phyloP scores from a whole-genome alignment of 345 rosid species.

The Clarkia xantiana region DNA sequence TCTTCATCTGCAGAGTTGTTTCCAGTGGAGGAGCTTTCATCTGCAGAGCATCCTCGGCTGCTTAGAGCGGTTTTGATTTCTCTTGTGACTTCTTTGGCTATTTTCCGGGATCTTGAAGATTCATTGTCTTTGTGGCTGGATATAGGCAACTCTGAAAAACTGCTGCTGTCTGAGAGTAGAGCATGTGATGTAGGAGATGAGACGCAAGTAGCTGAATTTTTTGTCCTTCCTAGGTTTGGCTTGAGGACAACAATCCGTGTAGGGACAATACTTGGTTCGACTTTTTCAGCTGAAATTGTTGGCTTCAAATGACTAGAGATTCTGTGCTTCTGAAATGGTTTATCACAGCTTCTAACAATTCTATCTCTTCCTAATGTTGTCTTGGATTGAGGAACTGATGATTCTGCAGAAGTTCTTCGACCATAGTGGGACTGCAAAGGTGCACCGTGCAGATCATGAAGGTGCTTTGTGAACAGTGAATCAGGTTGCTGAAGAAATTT shows the following conservation, averaged over 20 bases:
- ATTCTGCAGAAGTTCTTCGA: conserved; percentile 22
- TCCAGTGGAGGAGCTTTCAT: conserved; percentile 54
- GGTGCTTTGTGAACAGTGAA: conserved; percentile 69
- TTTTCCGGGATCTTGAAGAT: conserved; percentile 52
- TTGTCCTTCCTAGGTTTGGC: conserved; percentile 58
- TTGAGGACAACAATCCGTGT: conserved; percentile 88
- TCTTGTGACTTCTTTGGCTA: conserved; percentile 50
- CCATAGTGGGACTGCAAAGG: conserved; percentile 31
- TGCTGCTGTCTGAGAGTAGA: conserved; percentile 29
- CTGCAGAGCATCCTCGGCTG: conserved; percentile 18
- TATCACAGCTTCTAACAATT: conserved; percentile 15
- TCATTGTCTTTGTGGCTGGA: conserved; percentile 21
- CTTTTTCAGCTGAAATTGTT: conserved; percentile 27
- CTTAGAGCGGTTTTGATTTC: conserved; percentile 28
- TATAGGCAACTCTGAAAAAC: conserved; percentile 21
- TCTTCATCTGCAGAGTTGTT: conserved; percentile 57
- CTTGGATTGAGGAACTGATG: conserved; percentile 21
- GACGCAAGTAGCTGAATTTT: conserved; percentile 23
- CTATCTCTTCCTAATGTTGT: conserved; percentile 26
- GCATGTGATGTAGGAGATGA: conserved; percentile 40
- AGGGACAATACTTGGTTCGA: conserved; percentile 22
- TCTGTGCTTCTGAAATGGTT: conserved; percentile 18
- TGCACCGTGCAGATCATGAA: conserved; percentile 43
- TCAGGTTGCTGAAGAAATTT: conserved; percentile 85
- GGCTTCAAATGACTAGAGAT: conserved; percentile 18